Evolutionary conservation across 2,329 filamentous ascomycete genomes (phyloP).

Genomic region (Fusarium napiforme): DNA sequence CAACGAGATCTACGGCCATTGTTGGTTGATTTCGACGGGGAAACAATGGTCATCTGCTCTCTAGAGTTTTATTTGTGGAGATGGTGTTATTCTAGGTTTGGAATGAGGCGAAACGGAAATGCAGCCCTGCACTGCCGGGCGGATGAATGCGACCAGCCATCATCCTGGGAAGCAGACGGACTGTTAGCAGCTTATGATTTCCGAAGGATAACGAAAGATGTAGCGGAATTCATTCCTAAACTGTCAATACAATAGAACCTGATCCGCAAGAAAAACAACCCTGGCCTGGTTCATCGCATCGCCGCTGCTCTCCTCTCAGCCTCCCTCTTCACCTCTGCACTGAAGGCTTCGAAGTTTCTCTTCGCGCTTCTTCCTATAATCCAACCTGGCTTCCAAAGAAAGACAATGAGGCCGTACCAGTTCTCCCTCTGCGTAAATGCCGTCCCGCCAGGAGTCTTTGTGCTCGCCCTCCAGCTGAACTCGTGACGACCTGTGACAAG

Average conservation of each 20-base stretch:
- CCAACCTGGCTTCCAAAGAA: conserved; percentile 2
- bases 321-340: conserved; percentile 12
- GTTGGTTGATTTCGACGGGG: not conserved
- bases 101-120: not conserved
- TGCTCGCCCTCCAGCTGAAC: conserved; percentile 18
- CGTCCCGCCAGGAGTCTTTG: not conserved
- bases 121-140: not conserved
- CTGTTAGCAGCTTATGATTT: too few relatives aligned
- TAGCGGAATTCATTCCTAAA: too few relatives aligned
- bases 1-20: not conserved
- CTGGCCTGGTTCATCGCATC: not conserved
- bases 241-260: too few relatives aligned
- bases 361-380: not conserved
- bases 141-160: too few relatives aligned
- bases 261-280: too few relatives aligned
- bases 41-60: not conserved
- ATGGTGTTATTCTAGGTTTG: not conserved
- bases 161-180: accelerated
- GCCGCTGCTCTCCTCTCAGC: not conserved
- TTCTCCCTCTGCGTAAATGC: conserved; percentile 8
- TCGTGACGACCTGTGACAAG: conserved; percentile 9
- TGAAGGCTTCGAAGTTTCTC: not conserved
- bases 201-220: too few relatives aligned
- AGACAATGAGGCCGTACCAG: not conserved
- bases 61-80: not conserved